Base-by-base conservation (phyloP, 495 filamentous ascomycete genomes). In the Beverwykella pulmonaria region DNA sequence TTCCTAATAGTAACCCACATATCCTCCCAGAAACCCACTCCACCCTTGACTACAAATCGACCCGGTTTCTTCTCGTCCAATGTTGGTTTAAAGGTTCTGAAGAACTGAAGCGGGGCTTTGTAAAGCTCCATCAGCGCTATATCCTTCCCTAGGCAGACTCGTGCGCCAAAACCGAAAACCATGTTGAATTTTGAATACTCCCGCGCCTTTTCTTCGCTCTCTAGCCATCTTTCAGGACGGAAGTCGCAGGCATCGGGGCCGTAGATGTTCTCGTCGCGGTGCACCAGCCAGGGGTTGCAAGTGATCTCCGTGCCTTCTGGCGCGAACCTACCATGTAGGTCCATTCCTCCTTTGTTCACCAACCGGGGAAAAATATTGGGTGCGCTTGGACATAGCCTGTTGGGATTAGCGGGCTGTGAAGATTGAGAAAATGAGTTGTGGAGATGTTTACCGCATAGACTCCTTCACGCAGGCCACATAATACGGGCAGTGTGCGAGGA, bases 241-340 rank as follows among this genome's bases (percentile, higher is more conserved):
- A 81, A 83, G 1, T 62, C 61, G 0, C 67, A 69, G 1, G 75
- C 78, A 36, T 87, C 81, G 1, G 79, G 69, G 0, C 85, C 84
- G 66, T 85, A 87, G 6, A 87, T 61, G 10, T 66, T 73, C 59
- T 63, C 67, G 58, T 86, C 82, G 14, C 80, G 79, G 36, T 86
- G 80, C 58, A 86, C 74, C 9, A 84, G 69, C 68, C 78, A 85
- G 0, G 83, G 78, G 61, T 86, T 87, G 20, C 78, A 79, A 0
- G 80, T 81, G 17, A 90, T 79, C 64, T 84, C 82, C 0, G 83
- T 87, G 4, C 86, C 86, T 19, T 77, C 81, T 0, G 87, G 87
- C 0, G 84, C 79, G 27, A 76, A 79, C 25, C 77, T 75, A 4
- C 85, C 86, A 46, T 82, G 78, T 1, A 88, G 70, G 0, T 79